Percentiles rank a stretch among this genome's conserved stretches.
These are phyloP conservation scores for Daldinia grandis DNA, from an alignment of 495 filamentous ascomycete genomes.

Conservation along the genomic window DNA sequence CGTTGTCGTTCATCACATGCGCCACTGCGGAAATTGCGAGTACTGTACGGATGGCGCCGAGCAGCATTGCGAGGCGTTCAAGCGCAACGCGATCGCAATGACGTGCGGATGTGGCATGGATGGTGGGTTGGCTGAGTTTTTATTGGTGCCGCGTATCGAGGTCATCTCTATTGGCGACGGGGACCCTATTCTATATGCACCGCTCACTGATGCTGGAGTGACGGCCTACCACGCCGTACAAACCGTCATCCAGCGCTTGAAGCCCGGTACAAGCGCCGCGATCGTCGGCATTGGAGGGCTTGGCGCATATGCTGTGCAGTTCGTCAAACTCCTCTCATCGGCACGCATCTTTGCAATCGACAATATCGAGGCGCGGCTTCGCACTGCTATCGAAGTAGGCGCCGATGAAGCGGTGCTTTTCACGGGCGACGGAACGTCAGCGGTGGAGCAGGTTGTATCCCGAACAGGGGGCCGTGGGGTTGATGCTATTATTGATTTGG, in stretches of 20 bases:
- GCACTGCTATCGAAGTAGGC: constrained; percentile 8
- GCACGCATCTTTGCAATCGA: constrained; percentile 23
- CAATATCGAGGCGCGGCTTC: constrained; percentile 3
- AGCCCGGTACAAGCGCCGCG: constrained; percentile 22
- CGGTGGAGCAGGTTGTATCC: not conserved
- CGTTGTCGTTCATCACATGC: constrained; percentile 50
- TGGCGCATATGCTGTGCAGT: constrained; percentile 22
- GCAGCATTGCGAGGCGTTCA: constrained; percentile 31
- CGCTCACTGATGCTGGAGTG: constrained; percentile 49
- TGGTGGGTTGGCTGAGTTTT: constrained; percentile 18
- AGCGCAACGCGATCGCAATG: constrained; percentile 24
- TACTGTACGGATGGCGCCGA: constrained; percentile 40
- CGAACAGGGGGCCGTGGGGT: not conserved
- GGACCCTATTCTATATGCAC: constrained; percentile 44
- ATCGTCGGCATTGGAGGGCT: constrained; percentile 23
- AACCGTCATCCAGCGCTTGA: constrained; percentile 15
- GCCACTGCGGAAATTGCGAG: constrained; percentile 48
- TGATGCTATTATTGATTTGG: not conserved
- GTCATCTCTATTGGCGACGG: constrained; percentile 39
- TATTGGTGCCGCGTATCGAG: constrained; percentile 16
- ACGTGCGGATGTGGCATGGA: constrained; percentile 26
- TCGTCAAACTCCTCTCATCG: constrained; percentile 19
- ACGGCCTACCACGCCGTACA: constrained; percentile 58
- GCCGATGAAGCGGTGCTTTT: constrained; percentile 71
- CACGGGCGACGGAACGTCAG: not conserved